These are phyloP conservation scores for Pseudohalonectria lignicola DNA, from an alignment of 2,329 filamentous ascomycete species.

Conservation along the genomic window DNA sequence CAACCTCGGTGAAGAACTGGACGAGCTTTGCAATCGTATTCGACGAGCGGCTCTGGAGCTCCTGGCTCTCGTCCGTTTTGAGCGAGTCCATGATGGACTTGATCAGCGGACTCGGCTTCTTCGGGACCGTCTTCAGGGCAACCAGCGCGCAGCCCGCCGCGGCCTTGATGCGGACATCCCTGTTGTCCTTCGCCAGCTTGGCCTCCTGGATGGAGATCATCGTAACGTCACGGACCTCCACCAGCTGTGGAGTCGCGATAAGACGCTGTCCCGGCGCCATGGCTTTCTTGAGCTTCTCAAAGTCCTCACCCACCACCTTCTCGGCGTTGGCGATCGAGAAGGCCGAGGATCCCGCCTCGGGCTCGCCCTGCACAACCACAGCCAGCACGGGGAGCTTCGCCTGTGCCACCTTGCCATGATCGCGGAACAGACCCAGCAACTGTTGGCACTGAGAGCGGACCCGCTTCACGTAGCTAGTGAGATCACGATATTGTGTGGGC, in stretches of 20 bases:
- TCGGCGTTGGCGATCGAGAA: conserved; percentile 85
- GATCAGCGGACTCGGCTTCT: conserved; percentile 87
- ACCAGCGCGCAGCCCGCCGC: conserved; percentile 81
- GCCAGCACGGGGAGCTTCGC: conserved; percentile 70
- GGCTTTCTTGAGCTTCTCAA: conserved; percentile 77
- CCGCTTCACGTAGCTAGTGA: conserved; percentile 81
- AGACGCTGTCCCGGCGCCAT: conserved; percentile 81
- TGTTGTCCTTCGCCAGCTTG: conserved; percentile 63
- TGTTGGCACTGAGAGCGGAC: conserved; percentile 87
- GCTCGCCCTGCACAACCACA: conserved; percentile 86
- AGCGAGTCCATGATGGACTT: conserved; percentile 98
- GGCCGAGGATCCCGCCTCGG: conserved; percentile 81
- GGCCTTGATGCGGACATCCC: conserved; percentile 78
- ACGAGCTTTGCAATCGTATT: conserved; percentile 75
- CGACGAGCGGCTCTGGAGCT: conserved; percentile 79
- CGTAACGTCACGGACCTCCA: conserved; percentile 64
- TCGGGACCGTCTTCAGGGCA: conserved; percentile 76
- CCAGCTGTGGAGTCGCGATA: conserved; percentile 67
- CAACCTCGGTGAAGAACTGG: conserved; percentile 70
- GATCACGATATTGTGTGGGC: conserved; percentile 74
- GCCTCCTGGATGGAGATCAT: conserved; percentile 69
- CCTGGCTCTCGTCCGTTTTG: conserved; percentile 85
- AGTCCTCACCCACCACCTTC: conserved; percentile 76
- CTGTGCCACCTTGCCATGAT: conserved; percentile 72
- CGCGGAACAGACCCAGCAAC: conserved; percentile 81